A percentile compares a stretch with the other conserved stretches of the same genome.
phyloP scores from a whole-genome alignment of 352 stramenopile species.

The Phytophthora gonapodyides region DNA sequence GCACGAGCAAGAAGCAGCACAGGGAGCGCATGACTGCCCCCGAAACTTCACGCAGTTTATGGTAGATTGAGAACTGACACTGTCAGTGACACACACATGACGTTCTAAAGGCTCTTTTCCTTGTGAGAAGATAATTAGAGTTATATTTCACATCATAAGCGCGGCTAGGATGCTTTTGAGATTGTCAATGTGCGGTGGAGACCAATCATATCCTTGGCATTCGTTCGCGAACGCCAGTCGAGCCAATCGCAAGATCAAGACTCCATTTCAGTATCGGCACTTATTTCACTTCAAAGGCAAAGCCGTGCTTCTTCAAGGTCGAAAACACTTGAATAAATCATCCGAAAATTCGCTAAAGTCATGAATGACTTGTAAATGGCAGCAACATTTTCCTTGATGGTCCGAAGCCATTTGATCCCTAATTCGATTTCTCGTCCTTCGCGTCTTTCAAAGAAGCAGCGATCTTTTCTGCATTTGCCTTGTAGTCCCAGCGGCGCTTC shows the following conservation, averaged over 20 bases:
- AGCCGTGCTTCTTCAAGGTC: constrained; percentile 5
- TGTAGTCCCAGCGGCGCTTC: constrained; percentile 86
- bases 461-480: constrained; percentile 78
- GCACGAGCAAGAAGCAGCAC: neutral
- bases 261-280: constrained; percentile 1
- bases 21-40: neutral
- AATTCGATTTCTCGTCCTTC: constrained; percentile 25
- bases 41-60: no score
- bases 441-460: constrained; percentile 43
- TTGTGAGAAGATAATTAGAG: no score
- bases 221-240: neutral
- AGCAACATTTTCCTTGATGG: no score
- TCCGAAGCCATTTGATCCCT: no score
- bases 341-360: no score
- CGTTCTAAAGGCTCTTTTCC: no score
- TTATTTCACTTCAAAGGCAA: neutral
- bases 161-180: neutral
- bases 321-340: no score
- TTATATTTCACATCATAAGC: no score
- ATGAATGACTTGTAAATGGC: no score
- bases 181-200: constrained; percentile 2
- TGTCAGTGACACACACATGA: no score
- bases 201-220: constrained; percentile 11
- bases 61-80: no score
- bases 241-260: constrained; percentile 14